These are phyloP conservation scores for Glycine soja DNA, from an alignment of 306 rosid species.

Conservation along the genomic window DNA sequence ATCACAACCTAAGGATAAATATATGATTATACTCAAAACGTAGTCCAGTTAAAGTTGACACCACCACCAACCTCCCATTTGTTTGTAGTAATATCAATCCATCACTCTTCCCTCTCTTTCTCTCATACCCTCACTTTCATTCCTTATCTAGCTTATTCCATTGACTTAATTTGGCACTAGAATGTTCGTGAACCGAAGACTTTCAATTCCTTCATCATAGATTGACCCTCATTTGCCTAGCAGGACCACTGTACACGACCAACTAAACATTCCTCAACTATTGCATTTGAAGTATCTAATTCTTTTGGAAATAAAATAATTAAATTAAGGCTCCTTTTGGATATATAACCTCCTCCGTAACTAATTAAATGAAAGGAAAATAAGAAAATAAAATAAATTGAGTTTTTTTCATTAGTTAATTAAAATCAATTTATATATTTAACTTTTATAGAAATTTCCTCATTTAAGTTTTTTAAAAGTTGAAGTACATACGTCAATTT, in stretches of 20 bases:
- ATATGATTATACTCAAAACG: background rate
- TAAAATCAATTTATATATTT: too few species aligned
- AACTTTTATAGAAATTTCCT: too few species aligned
- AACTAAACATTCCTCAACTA: background rate
- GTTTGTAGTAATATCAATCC: background rate
- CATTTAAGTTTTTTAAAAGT: too few species aligned
- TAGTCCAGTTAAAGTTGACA: background rate
- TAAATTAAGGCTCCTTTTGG: too few species aligned
- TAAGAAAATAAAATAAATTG: too few species aligned
- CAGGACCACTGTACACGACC: background rate
- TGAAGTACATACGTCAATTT: too few species aligned
- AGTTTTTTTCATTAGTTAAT: too few species aligned
- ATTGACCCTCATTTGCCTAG: background rate
- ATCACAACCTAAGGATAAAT: background rate
- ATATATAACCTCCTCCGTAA: too few species aligned
- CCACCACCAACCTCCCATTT: slow-evolving; percentile 2
- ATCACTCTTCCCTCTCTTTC: background rate
- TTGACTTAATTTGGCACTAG: slow-evolving; percentile 18
- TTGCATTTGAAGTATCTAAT: background rate
- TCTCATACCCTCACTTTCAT: slow-evolving; percentile 3
- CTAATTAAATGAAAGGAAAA: too few species aligned
- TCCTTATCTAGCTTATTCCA: background rate
- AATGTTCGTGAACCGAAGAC: background rate
- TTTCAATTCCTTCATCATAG: slow-evolving; percentile 11
- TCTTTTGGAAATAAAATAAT: background rate